Evolutionary conservation across 2,329 filamentous ascomycete genomes (phyloP).

Genomic region (Nigrospora sphaerica): DNA sequence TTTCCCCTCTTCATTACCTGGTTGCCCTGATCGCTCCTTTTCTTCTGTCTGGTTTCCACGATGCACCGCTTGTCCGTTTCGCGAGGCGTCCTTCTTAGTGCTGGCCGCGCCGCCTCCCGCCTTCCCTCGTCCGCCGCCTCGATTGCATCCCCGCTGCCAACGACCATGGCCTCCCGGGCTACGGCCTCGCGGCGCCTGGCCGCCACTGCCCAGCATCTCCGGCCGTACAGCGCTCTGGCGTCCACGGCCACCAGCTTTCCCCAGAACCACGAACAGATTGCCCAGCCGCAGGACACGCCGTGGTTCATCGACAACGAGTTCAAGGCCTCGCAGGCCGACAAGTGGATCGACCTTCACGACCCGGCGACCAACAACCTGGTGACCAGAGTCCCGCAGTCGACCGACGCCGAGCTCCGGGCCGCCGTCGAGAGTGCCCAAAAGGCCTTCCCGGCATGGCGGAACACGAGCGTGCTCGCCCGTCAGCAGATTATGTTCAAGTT

Average conservation of each 20-base stretch:
- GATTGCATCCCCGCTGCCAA: slow-evolving; percentile 5
- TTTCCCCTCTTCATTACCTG: no score
- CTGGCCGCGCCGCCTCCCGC: slow-evolving; percentile 15
- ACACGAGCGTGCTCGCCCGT: slow-evolving; percentile 63
- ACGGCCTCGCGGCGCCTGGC: slow-evolving; percentile 46
- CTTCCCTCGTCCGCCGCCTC: slow-evolving; percentile 12
- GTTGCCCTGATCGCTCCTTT: neutral
- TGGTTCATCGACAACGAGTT: slow-evolving; percentile 83
- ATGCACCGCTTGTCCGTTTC: slow-evolving; percentile 23
- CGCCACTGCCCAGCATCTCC: slow-evolving; percentile 48
- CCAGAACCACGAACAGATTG: slow-evolving; percentile 64
- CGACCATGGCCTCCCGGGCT: slow-evolving; percentile 28
- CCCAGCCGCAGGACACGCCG: slow-evolving; percentile 61
- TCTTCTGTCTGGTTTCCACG: slow-evolving; percentile 1
- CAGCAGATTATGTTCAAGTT: slow-evolving; percentile 89
- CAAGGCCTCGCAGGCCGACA: slow-evolving; percentile 55
- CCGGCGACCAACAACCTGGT: slow-evolving; percentile 82
- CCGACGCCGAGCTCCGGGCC: slow-evolving; percentile 66
- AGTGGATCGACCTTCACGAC: slow-evolving; percentile 76
- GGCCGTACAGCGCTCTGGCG: slow-evolving; percentile 42
- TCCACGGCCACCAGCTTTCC: slow-evolving; percentile 58
- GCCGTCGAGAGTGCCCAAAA: slow-evolving; percentile 69
- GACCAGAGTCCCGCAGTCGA: slow-evolving; percentile 76
- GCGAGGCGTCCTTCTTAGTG: slow-evolving; percentile 15
- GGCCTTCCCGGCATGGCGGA: slow-evolving; percentile 68